Percentiles rank a stretch among this genome's conserved stretches.
phyloP scores from a whole-genome alignment of 2,329 filamentous ascomycete species.

The Penicillium sp. region DNA sequence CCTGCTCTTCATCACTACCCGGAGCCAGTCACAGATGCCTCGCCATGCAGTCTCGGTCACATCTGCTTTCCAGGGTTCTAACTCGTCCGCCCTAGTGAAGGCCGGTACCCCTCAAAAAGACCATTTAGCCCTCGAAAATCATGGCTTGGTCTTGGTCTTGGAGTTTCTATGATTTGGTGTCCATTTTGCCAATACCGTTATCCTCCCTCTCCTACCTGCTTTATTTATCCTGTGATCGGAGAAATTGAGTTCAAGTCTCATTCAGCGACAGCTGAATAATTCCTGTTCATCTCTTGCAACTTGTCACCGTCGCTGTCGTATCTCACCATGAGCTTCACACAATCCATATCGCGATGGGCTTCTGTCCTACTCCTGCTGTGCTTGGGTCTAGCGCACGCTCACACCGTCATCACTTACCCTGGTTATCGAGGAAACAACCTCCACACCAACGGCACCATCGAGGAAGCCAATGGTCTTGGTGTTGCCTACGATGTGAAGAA shows the following conservation, averaged over 20 bases:
- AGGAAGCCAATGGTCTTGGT: conserved; percentile 48
- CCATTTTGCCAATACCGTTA: conserved; percentile 1
- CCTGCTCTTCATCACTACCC: conserved; percentile 12
- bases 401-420: conserved; percentile 82
- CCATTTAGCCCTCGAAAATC: conserved; percentile 25
- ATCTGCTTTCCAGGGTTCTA: conserved; percentile 26
- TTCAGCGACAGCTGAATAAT: background rate
- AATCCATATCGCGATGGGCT: conserved; percentile 32
- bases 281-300: conserved; percentile 1
- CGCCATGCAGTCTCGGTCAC: conserved; percentile 35
- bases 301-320: conserved; percentile 8
- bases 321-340: conserved; percentile 29
- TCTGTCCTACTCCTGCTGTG: conserved; percentile 37
- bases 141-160: conserved; percentile 21
- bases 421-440: conserved; percentile 87
- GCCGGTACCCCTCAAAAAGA: conserved; percentile 35
- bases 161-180: conserved; percentile 21
- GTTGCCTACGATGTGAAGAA: conserved; percentile 44
- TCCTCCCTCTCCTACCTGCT: background rate
- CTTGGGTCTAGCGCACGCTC: conserved; percentile 48
- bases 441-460: conserved; percentile 65
- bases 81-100: conserved; percentile 30
- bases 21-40: conserved; percentile 17
- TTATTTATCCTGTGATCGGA: conserved; percentile 3
- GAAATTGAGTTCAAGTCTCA: background rate